Conservation (phyloP, 208 protist species). For the Phytomonas francai region DNA sequence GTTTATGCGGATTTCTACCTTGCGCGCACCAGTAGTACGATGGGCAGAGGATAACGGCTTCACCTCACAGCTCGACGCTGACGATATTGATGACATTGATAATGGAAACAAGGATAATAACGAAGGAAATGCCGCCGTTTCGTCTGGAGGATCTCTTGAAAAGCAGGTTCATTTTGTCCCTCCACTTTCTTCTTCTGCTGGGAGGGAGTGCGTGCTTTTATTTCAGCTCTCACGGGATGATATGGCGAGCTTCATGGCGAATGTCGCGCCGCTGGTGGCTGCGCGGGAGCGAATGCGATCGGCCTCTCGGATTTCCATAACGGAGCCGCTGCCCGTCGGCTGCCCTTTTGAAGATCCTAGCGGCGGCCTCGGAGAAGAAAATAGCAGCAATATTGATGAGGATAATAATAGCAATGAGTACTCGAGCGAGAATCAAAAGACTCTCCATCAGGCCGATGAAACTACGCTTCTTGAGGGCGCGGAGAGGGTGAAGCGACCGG, state of each 20-base stretch:
- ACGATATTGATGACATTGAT: slow-evolving; percentile 7
- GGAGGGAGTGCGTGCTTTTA: slow-evolving; percentile 23
- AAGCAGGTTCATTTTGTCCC: background rate
- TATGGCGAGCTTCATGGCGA: slow-evolving; percentile 48
- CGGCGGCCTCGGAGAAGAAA: background rate
- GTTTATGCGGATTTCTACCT: slow-evolving; percentile 68
- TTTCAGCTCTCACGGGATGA: slow-evolving; percentile 36
- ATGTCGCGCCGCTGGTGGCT: slow-evolving; percentile 49
- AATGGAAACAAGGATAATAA: slow-evolving; percentile 6
- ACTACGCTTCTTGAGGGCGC: too few relatives aligned
- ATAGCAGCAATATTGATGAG: background rate
- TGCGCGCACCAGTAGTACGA: slow-evolving; percentile 19
- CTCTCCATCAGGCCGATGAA: too few relatives aligned
- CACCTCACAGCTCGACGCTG: slow-evolving; percentile 29
- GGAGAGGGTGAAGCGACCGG: too few relatives aligned
- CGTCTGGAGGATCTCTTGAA: background rate
- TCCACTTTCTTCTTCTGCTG: too few relatives aligned
- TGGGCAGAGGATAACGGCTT: slow-evolving; percentile 70
- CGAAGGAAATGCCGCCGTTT: background rate
- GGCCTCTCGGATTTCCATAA: slow-evolving; percentile 57
- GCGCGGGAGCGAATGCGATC: slow-evolving; percentile 51
- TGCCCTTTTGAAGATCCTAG: slow-evolving; percentile 14
- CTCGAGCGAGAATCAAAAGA: background rate
- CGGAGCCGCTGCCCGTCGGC: slow-evolving; percentile 51
- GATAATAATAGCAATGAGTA: background rate